Percentiles rank a stretch among this genome's conserved stretches.
Conservation (phyloP, 208 protist species). For the Acanthamoeba quina region DNA sequence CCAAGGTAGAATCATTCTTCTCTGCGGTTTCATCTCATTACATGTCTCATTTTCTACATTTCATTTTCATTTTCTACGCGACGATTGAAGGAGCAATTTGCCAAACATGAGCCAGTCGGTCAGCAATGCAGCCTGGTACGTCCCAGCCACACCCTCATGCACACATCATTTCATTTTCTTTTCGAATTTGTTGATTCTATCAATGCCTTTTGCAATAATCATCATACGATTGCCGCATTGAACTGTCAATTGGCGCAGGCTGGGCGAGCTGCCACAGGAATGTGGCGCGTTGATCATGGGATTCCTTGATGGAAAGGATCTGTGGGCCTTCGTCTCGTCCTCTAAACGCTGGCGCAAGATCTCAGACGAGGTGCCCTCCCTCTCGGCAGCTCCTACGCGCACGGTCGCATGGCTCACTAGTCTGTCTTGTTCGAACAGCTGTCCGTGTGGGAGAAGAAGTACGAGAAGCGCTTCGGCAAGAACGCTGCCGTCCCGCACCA, state of each 20-base stretch:
- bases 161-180: too few relatives aligned
- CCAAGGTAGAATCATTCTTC: too few relatives aligned
- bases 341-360: slow-evolving; percentile 55
- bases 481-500: neutral
- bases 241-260: neutral
- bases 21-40: too few relatives aligned
- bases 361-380: neutral
- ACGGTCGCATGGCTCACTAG: neutral
- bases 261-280: slow-evolving; percentile 14
- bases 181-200: neutral
- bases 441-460: slow-evolving; percentile 35
- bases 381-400: neutral
- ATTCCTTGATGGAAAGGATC: slow-evolving; percentile 18
- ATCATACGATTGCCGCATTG: too few relatives aligned
- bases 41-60: neutral
- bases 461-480: slow-evolving; percentile 41
- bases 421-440: neutral
- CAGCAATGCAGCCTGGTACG: neutral
- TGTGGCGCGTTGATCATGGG: slow-evolving; percentile 23
- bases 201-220: too few relatives aligned
- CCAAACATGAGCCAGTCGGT: neutral
- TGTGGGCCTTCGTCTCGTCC: slow-evolving; percentile 37
- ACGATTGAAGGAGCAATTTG: neutral
- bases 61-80: neutral
- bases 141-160: too few relatives aligned